A percentile compares a stretch with the other conserved stretches of the same genome.
phyloP scores from a whole-genome alignment of 176 grass and related monocot species.

The Carex cristatella region DNA sequence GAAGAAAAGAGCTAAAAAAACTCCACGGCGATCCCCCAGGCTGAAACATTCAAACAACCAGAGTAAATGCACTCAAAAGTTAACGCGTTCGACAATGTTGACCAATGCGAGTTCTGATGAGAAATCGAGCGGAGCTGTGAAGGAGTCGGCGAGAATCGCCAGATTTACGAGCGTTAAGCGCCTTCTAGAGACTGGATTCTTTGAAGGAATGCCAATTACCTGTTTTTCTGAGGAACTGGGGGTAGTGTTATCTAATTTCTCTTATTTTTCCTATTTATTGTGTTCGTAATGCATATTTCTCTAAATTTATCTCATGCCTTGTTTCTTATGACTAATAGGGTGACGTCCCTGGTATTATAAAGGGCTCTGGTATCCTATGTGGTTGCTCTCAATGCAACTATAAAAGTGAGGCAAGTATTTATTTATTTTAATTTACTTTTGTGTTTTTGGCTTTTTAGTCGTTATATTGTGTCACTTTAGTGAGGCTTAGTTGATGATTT shows the following conservation, averaged over 20 bases:
- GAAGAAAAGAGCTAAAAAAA: too few species aligned
- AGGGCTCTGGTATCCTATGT: slow-evolving; percentile 33
- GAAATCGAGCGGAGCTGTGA: neutral
- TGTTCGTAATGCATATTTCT: neutral
- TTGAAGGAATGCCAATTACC: neutral
- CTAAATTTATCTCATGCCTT: neutral
- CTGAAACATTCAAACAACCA: neutral
- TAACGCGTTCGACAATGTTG: neutral
- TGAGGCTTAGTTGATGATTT: neutral
- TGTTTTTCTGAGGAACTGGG: neutral
- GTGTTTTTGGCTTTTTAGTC: neutral
- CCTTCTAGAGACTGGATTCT: neutral
- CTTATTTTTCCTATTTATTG: neutral
- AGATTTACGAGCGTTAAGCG: neutral
- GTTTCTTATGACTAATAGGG: slow-evolving; percentile 21
- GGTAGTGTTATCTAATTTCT: neutral
- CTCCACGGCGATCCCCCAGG: too few species aligned
- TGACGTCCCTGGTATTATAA: slow-evolving; percentile 36
- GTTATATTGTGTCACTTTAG: neutral
- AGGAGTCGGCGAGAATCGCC: neutral
- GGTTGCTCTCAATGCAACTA: slow-evolving; percentile 43
- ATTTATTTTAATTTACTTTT: neutral
- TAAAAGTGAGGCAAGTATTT: slow-evolving; percentile 23
- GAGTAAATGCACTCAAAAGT: neutral
- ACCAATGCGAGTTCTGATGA: neutral